Evolutionary conservation across 345 rosid species (phyloP), one percentile per base, ranked within the genome.

Genomic region (Bruguiera gymnorhiza): DNA sequence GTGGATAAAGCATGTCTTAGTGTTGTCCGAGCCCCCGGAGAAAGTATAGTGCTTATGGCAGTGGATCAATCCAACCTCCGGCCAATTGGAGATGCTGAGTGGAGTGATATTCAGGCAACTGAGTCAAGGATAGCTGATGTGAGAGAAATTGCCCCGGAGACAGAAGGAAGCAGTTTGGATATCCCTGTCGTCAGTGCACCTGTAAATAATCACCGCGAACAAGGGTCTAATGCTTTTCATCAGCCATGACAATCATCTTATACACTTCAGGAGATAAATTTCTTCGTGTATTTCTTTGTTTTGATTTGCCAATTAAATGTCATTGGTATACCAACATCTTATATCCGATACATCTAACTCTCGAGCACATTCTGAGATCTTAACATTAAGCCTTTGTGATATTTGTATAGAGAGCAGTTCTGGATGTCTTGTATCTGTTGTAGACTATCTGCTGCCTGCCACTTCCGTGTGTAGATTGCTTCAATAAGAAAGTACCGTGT

Each of bases 71-170:
- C 75, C 6, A 85, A 81, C 73, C 77, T 74, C 75, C 87, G 64
- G 74, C 85, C 90, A 8, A 80, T 85, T 54, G 89, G 80, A 57
- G 96, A 92, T n/a, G 82, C 78, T 10, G 78, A 87, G 70, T 88
- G 97, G 99, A 91, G 83, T 50, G 97, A 91, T 77, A 91, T 95
- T 78, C 97, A 85, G 82, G 92, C 99, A 72, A 89, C 97, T 5
- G 99, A 88, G 66, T 79, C 92, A 27, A 83, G 87, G 67, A 83
- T 89, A 66, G 80, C 93, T 4, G 91, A 92, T 68, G 99, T 95
- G 51, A 78, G 96, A 81, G 97, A 91, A 82, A 76, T 89, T 63
- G 79, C 87, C 18, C 66, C 90, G 0, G 88, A 80, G 82, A 80
- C 83, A 26, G 95, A 79, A 71, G 76, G 85, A 54, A 83, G 81